Evolutionary conservation across 1,139 yeast genomes (phyloP).

Genomic region (Yamadazyma pseudoaaseri): DNA sequence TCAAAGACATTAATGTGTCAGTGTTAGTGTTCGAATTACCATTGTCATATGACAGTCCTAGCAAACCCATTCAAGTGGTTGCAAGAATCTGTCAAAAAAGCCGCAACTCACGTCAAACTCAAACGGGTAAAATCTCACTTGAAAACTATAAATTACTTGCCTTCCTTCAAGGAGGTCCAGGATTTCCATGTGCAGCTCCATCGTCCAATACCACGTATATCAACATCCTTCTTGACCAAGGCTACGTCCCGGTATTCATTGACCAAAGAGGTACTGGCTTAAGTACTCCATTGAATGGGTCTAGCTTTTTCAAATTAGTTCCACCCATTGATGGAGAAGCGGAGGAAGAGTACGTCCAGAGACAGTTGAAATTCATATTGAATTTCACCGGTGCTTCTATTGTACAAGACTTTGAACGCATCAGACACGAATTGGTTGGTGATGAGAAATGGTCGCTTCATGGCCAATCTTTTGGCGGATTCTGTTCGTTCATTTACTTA

Average conservation of each 20-base stretch:
- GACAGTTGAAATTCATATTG: slow-evolving; percentile 36
- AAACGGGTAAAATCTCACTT: slow-evolving; percentile 2
- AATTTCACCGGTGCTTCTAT: slow-evolving; percentile 54
- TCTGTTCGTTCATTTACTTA: slow-evolving; percentile 48
- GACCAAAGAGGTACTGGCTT: slow-evolving; percentile 64
- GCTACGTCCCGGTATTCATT: slow-evolving; percentile 46
- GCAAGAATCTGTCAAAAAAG: slow-evolving; percentile 37
- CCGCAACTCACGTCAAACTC: slow-evolving; percentile 7
- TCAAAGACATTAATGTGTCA: slow-evolving; percentile 27
- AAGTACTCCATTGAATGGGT: slow-evolving; percentile 43
- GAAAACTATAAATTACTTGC: slow-evolving; percentile 32
- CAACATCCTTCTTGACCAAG: slow-evolving; percentile 38
- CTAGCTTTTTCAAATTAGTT: slow-evolving; percentile 21
- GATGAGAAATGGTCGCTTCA: slow-evolving; percentile 45
- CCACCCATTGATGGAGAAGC: slow-evolving; percentile 17
- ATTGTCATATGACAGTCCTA: slow-evolving; percentile 19
- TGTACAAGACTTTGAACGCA: slow-evolving; percentile 48
- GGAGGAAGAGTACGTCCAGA: slow-evolving; percentile 16
- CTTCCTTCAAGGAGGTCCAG: slow-evolving; percentile 62
- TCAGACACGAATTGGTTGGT: slow-evolving; percentile 37
- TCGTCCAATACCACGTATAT: slow-evolving; percentile 32
- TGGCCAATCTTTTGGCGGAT: slow-evolving; percentile 63
- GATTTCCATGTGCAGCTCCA: slow-evolving; percentile 46
- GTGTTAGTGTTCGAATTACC: slow-evolving; percentile 29
- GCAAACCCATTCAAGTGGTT: slow-evolving; percentile 24